Base-by-base conservation (phyloP, 108 stramenopile species). In the Aurantiochytrium sp. region DNA sequence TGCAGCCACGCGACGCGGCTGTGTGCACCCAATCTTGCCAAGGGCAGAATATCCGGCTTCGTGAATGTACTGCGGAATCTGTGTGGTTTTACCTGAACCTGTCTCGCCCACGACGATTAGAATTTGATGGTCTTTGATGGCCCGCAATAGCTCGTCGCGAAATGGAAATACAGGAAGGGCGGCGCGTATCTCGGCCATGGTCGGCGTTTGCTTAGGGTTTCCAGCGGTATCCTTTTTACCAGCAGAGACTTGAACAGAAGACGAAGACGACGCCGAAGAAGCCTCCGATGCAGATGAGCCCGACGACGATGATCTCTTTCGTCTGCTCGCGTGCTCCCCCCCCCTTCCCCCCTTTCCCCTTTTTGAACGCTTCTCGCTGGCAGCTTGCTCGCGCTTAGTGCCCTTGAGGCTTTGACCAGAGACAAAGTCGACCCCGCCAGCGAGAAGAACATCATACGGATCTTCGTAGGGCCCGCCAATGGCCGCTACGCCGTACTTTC, bases 1-100 rank as follows among this genome's bases (percentile, higher is more conserved):
- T 21, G 99, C 99, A 44, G 99, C 99, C 44, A 99, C 98, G 35
- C 99, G 96, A 44, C 99, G 94, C 5, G 99, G 99, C 91, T 98
- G 99, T 47, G 99, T 99, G 88, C 98, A 98, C 3, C 98, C 99
- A 88, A 99, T 96, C 89, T 95, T 97, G 44, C 99, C 99, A 12
- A 98, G 90, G 90, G 98, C 96, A 19, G 96, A 95, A 91, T 98
- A 99, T 29, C 99, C 99, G 69, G 96, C 97, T 92, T 99, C 99
- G 89, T 98, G 96, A 5, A 99, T 94, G 72, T 96, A 99, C 93
- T 99, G 99, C 5, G 99, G 98, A 10, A 95, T 94, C 90, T 99
- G 99, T 14, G 99, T 98, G 14, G 97, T 98, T 73, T 98, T 98
- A 10, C 97, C 96, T 35, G 93, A 93, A 44, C 94, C 94, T 1